Percentiles rank a stretch among this genome's conserved stretches.
phyloP scores from a whole-genome alignment of 2,329 filamentous ascomycete genomes.

The Juglanconis oblonga region DNA sequence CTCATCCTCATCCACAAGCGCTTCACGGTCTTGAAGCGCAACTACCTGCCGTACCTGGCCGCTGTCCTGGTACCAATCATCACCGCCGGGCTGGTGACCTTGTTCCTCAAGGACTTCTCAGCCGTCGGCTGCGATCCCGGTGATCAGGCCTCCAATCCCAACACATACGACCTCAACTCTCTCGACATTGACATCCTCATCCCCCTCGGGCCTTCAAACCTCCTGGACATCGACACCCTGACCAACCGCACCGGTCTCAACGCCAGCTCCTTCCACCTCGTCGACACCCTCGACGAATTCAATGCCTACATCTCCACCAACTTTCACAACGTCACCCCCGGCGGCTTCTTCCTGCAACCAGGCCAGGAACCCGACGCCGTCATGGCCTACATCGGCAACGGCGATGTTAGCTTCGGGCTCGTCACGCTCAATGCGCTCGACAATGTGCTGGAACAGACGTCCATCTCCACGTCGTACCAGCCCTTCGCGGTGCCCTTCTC shows the following conservation, averaged over 20 bases:
- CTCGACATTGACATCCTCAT: conserved; percentile 32
- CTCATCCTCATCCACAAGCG: conserved; percentile 76
- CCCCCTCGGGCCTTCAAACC: conserved; percentile 40
- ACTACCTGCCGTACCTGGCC: conserved; percentile 71
- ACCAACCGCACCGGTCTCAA: conserved; percentile 11
- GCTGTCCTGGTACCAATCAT: conserved; percentile 77
- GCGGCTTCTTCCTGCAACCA: conserved; percentile 67
- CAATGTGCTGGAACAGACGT: conserved; percentile 62
- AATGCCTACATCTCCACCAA: conserved; percentile 59
- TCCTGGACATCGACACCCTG: conserved; percentile 12
- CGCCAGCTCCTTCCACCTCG: conserved; percentile 29
- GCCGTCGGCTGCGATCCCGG: conserved; percentile 49
- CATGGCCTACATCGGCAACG: conserved; percentile 15
- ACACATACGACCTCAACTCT: conserved; percentile 2
- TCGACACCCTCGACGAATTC: conserved; percentile 67
- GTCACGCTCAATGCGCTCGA: conserved; percentile 39
- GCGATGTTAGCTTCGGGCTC: conserved; percentile 6
- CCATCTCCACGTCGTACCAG: conserved; percentile 70
- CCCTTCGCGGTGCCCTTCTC: conserved; percentile 73
- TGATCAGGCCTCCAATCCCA: conserved; percentile 30
- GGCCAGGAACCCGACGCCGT: conserved; percentile 7
- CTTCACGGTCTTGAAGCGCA: conserved; percentile 71
- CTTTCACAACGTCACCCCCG: conserved; percentile 68
- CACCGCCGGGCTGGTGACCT: conserved; percentile 73
- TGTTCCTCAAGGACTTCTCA: conserved; percentile 63